Base-by-base conservation (phyloP, 2,329 filamentous ascomycete genomes). In the Colletotrichum musae region DNA sequence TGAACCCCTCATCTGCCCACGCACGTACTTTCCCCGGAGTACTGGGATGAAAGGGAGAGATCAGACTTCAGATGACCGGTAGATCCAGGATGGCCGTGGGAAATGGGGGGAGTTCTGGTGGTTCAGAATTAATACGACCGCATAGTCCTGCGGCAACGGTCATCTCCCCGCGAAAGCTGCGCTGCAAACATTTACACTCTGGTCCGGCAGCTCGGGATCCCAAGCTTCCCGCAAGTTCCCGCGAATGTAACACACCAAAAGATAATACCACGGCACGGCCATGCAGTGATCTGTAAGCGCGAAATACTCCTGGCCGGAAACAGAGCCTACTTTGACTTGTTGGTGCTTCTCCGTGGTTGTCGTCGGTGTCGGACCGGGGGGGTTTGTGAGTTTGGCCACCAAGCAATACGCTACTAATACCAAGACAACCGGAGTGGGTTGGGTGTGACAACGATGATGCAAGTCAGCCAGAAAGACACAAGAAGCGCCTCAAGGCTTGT, bases 221-320 rank as follows among this genome's bases (percentile, higher is more conserved):
- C 10, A 54, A 21, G 21, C 15, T 36, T 64, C 47, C 65, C 60
- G 65, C 65, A 64, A 64, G 48, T 54, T 54, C 48, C 53, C 60
- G 65, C 32, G 45, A 36, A 48, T 58, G 65, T 41, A 65, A 65
- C 65, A 59, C 65, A 68, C 65, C 60, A 58, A 45, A 24, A 64
- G 53, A 41, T 13, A 28, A 43, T 54, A n/a, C 32, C 9, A 53
- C 58, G 58, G 58, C 36, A 24, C 3, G 2, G 45, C n/a, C 15
- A 51, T 63, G 64, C 58, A 63, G 28, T 16, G 39, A n/a, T 45
- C 41, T n/a, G 41, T 15, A 36, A 7, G 15, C 36, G 18, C 18
- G 18, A 45, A 32, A 51, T 32, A 15, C 32, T 21, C 21, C 10
- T 28, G 10, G 32, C 36, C 51, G 32, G 13, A 48, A 50, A 18